phyloP scores from a whole-genome alignment of 192 early-diverging fungal species.

The Umbelopsis vinacea region DNA sequence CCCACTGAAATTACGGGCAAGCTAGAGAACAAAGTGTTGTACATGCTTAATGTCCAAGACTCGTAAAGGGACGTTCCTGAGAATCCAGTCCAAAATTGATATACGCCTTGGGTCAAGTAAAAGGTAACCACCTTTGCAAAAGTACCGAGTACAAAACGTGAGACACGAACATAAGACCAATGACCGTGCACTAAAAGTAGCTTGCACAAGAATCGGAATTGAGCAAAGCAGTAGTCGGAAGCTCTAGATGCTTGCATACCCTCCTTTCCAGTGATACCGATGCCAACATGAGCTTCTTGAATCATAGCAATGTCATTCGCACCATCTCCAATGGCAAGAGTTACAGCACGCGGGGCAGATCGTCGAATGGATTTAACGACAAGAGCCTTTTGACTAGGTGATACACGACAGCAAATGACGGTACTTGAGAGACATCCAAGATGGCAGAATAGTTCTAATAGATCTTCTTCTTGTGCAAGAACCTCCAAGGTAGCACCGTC shows the following conservation, averaged over 20 bases:
- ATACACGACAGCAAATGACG: conserved; percentile 91
- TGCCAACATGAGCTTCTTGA: conserved; percentile 89
- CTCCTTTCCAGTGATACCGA: conserved; percentile 90
- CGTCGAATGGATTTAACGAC: conserved; percentile 75
- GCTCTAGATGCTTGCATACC: conserved; percentile 86
- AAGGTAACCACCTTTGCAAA: conserved; percentile 89
- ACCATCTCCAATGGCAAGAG: conserved; percentile 89
- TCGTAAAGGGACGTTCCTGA: conserved; percentile 77
- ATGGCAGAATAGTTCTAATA: conserved; percentile 70
- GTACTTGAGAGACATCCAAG: conserved; percentile 73
- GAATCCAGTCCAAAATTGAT: conserved; percentile 78
- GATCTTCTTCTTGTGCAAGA: conserved; percentile 52
- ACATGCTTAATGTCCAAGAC: conserved; percentile 80
- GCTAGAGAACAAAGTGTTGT: conserved; percentile 83
- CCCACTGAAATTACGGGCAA: conserved; percentile 80
- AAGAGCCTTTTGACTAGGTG: conserved; percentile 88
- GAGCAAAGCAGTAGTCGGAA: conserved; percentile 87
- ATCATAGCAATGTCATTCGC: conserved; percentile 99
- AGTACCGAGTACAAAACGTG: conserved; percentile 79
- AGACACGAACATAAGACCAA: conserved; percentile 84
- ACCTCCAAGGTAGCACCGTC: conserved; percentile 47
- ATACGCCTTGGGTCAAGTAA: conserved; percentile 74
- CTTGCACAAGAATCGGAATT: conserved; percentile 83
- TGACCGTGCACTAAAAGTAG: conserved; percentile 89
- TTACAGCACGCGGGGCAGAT: conserved; percentile 53